These are phyloP conservation scores for Tuber umbilicatum DNA, from an alignment of 495 filamentous ascomycete genomes.

Conservation along the genomic window DNA sequence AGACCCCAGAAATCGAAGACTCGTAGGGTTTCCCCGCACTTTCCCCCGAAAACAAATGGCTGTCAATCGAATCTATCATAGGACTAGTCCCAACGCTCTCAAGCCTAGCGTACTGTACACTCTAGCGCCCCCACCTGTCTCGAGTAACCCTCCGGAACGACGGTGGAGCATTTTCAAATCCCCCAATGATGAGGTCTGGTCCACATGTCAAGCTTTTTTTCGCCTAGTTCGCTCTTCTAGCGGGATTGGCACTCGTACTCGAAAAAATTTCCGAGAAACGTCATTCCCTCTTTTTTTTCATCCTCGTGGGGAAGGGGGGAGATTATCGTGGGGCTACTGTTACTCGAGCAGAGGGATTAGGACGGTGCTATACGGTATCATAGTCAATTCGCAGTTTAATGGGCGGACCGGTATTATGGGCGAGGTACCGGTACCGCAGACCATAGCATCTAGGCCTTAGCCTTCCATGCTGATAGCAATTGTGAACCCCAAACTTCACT, in stretches of 20 bases:
- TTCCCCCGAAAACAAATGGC: neutral
- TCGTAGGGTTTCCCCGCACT: neutral
- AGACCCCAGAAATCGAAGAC: neutral
- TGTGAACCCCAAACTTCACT: neutral
- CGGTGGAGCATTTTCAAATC: neutral
- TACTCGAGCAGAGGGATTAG: neutral
- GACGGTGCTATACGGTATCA: neutral
- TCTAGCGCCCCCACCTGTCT: neutral
- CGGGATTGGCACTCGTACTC: neutral
- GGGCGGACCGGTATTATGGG: neutral
- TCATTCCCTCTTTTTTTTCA: neutral
- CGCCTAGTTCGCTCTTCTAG: neutral
- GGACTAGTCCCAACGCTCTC: neutral
- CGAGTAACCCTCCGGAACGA: neutral
- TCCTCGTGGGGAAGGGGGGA: neutral
- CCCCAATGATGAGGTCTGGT: neutral
- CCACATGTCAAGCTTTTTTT: neutral
- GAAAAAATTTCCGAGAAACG: neutral
- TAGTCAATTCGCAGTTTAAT: neutral
- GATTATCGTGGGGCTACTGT: neutral
- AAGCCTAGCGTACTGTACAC: neutral
- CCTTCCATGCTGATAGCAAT: neutral
- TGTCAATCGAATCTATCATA: slow-evolving; percentile 1
- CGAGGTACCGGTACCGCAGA: neutral
- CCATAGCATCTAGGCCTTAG: neutral